phyloP scores from a whole-genome alignment of 2,329 filamentous ascomycete genomes.

The Beauveria sp. region DNA sequence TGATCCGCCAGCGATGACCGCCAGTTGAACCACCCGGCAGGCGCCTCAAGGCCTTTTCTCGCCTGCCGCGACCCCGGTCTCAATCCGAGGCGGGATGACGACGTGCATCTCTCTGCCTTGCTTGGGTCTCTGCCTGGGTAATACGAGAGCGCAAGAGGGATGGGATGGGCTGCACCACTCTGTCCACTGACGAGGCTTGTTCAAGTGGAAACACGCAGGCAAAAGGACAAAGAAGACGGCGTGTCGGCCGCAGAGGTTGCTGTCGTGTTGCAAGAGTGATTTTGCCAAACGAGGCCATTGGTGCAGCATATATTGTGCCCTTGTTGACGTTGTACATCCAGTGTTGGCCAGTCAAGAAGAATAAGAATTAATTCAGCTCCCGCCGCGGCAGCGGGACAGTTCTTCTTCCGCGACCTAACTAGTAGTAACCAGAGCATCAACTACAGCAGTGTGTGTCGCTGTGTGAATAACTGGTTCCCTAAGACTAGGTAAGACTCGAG shows the following conservation, averaged over 20 bases:
- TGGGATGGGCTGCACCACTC: neutral
- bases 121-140: neutral
- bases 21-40: neutral
- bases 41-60: neutral
- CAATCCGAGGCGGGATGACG: constrained; percentile 2
- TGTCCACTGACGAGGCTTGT: neutral
- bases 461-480: neutral
- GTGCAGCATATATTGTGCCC: too few species aligned
- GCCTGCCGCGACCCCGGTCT: neutral
- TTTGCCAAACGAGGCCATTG: too few species aligned
- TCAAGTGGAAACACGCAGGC: neutral
- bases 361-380: too few species aligned
- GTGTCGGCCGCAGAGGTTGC: too few species aligned
- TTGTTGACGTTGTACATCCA: too few species aligned
- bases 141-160: neutral
- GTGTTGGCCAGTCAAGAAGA: too few species aligned
- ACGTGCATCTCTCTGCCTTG: neutral
- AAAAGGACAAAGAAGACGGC: neutral
- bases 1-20: neutral
- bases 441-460: neutral
- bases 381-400: neutral
- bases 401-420: neutral
- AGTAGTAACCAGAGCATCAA: neutral
- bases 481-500: too few species aligned
- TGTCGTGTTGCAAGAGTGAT: too few species aligned